Conservation (phyloP, 2,329 filamentous ascomycete species). For the Ophiostoma sp. region DNA sequence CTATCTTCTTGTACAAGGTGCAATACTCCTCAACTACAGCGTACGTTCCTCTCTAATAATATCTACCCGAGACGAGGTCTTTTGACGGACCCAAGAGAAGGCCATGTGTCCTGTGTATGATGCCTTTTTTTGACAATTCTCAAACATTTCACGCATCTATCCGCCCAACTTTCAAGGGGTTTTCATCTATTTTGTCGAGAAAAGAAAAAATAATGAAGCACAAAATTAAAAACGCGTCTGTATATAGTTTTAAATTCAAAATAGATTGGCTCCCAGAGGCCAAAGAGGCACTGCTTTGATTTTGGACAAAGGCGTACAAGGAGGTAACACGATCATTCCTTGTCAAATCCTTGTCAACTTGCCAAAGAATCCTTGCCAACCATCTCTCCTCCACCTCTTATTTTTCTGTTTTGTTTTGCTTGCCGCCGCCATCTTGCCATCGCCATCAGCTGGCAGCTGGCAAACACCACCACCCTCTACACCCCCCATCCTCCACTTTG, state of each 20-base stretch:
- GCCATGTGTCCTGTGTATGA: neutral
- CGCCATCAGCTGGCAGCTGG: conserved; percentile 6
- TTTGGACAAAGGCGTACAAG: neutral
- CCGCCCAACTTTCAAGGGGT: neutral
- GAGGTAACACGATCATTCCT: neutral
- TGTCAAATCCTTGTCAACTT: neutral
- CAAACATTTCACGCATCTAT: neutral
- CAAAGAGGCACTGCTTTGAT: neutral
- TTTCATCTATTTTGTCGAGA: neutral
- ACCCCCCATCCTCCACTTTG: neutral
- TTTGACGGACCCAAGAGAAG: neutral
- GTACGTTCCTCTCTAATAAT: neutral
- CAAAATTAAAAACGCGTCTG: neutral
- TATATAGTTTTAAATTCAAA: neutral
- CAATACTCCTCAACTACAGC: neutral
- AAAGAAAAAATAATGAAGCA: neutral
- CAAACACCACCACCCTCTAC: neutral
- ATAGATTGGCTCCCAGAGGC: neutral
- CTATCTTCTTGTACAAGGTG: neutral
- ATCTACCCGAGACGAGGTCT: neutral
- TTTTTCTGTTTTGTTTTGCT: neutral
- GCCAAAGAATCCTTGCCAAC: neutral
- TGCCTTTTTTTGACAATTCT: neutral
- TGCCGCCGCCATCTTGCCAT: neutral
- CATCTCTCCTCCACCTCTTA: neutral